These are phyloP conservation scores for Diplodia corticola DNA, from an alignment of 2,329 filamentous ascomycete species.

Conservation along the genomic window DNA sequence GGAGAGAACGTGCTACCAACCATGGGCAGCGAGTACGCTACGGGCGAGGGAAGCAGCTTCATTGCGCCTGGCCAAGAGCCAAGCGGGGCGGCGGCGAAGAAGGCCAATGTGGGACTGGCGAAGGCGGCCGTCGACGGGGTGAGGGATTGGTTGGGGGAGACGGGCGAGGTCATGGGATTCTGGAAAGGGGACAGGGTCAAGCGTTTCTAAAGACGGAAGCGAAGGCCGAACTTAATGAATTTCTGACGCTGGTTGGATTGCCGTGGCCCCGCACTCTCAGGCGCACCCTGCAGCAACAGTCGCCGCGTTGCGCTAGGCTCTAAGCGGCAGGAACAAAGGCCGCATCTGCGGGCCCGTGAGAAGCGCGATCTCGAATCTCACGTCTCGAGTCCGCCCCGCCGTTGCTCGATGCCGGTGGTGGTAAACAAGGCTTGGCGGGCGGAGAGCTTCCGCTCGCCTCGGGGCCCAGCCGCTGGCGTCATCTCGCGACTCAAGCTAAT, in stretches of 20 bases:
- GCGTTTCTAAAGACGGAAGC: conserved; percentile 38
- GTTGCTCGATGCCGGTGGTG: too few species aligned
- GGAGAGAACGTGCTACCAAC: conserved; percentile 93
- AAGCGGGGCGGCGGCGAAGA: conserved; percentile 51
- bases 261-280: not conserved
- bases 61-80: conserved; percentile 47
- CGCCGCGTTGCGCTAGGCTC: not conserved
- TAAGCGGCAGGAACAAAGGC: not conserved
- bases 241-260: not conserved
- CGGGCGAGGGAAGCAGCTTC: conserved; percentile 55
- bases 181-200: conserved; percentile 61
- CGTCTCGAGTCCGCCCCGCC: too few species aligned
- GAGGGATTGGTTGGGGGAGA: conserved; percentile 64
- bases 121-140: conserved; percentile 61
- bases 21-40: conserved; percentile 77
- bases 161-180: conserved; percentile 62
- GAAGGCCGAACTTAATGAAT: not conserved
- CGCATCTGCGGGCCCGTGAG: too few species aligned
- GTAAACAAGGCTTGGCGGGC: conserved; percentile 7
- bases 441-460: conserved; percentile 10
- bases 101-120: conserved; percentile 58
- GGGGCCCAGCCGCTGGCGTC: conserved; percentile 6
- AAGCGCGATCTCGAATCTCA: not conserved
- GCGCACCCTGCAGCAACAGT: too few species aligned
- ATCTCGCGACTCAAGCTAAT: conserved; percentile 4